A percentile compares a stretch with the other conserved stretches of the same genome.
Evolutionary conservation across 768 basidiomycete species (phyloP).

Genomic region (Termitomyces sp.): DNA sequence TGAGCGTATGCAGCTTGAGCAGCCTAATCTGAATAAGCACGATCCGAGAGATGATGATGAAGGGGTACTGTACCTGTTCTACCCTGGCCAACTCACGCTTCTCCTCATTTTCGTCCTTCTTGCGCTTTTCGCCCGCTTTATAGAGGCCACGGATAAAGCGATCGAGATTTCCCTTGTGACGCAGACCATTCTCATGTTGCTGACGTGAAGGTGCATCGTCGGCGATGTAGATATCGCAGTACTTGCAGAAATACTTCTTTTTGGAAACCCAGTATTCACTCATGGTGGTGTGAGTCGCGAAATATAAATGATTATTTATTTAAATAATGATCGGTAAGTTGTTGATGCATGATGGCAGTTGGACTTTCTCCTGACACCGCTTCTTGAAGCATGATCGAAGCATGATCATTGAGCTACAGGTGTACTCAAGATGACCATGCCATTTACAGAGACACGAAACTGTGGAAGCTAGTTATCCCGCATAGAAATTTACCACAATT

Average conservation of each 20-base stretch:
- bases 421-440: no score
- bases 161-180: slow-evolving; percentile 93
- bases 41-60: not conserved
- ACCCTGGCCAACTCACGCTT: slow-evolving; percentile 82
- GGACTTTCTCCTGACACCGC: no score
- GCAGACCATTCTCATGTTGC: slow-evolving; percentile 90
- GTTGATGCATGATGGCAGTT: not conserved
- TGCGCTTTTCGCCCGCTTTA: slow-evolving; percentile 87
- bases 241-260: slow-evolving; percentile 93
- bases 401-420: not conserved
- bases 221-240: slow-evolving; percentile 95
- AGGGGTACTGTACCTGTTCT: slow-evolving; percentile 56
- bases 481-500: no score
- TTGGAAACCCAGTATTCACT: slow-evolving; percentile 92
- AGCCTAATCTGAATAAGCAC: slow-evolving; percentile 40
- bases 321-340: not conserved
- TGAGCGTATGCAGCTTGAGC: slow-evolving; percentile 77
- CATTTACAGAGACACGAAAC: no score
- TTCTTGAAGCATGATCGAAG: no score
- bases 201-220: slow-evolving; percentile 91
- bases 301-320: no score
- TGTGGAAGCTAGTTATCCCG: no score
- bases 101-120: slow-evolving; percentile 83
- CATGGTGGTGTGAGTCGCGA: slow-evolving; percentile 46
- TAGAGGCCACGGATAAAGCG: slow-evolving; percentile 90